Evolutionary conservation across 2,329 filamentous ascomycete species (phyloP).

Genomic region (Botryotinia calthae): DNA sequence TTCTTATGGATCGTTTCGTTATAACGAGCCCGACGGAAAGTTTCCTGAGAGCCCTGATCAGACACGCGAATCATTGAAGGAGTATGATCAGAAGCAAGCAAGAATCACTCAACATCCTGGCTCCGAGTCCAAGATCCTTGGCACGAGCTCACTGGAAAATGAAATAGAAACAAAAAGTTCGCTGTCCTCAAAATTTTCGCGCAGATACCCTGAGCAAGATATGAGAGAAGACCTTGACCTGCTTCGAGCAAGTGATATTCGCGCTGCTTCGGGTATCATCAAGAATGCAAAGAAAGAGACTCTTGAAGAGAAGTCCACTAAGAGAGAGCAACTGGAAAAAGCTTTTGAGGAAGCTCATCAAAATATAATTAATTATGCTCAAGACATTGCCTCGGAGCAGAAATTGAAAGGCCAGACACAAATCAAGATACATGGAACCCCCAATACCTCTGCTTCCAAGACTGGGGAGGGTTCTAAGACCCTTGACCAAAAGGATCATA

Average conservation of each 20-base stretch:
- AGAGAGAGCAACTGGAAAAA: slow-evolving; percentile 33
- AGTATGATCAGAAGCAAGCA: slow-evolving; percentile 21
- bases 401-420: not conserved
- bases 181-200: not conserved
- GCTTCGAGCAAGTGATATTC: slow-evolving; percentile 32
- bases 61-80: slow-evolving; percentile 37
- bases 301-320: slow-evolving; percentile 30
- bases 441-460: not conserved
- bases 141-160: not conserved
- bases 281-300: slow-evolving; percentile 25
- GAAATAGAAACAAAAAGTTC: not conserved
- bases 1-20: slow-evolving; percentile 24
- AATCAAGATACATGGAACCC: not conserved
- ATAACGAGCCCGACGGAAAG: slow-evolving; percentile 35
- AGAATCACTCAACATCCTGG: slow-evolving; percentile 18
- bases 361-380: not conserved
- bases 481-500: not conserved
- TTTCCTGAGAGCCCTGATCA: slow-evolving; percentile 33
- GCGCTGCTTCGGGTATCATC: slow-evolving; percentile 29
- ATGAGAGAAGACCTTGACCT: slow-evolving; percentile 27
- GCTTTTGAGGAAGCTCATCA: slow-evolving; percentile 27
- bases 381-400: slow-evolving; percentile 21
- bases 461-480: not conserved
- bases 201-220: slow-evolving; percentile 12
- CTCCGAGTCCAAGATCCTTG: not conserved